These are phyloP conservation scores for Trametes coccinea DNA, from an alignment of 768 basidiomycete genomes.

Conservation along the genomic window DNA sequence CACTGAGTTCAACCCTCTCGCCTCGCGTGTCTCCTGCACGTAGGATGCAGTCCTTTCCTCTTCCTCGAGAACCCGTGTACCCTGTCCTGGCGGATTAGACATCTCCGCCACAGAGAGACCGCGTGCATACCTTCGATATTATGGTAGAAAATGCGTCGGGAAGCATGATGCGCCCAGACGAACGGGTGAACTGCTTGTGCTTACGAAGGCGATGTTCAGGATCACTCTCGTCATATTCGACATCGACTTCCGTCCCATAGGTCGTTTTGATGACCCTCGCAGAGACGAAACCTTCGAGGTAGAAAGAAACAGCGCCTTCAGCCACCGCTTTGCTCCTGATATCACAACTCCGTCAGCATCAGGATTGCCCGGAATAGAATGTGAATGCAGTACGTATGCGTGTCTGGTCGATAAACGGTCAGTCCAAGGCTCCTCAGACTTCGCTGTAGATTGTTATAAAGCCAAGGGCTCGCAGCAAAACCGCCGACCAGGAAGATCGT, in stretches of 20 bases:
- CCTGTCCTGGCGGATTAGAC: background rate
- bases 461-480: constrained; percentile 80
- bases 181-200: constrained; percentile 35
- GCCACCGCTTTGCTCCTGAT: constrained; percentile 53
- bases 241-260: constrained; percentile 46
- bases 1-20: constrained; percentile 10
- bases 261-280: constrained; percentile 49
- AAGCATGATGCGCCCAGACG: constrained; percentile 25
- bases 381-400: constrained; percentile 57
- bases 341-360: constrained; percentile 10
- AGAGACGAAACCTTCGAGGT: constrained; percentile 49
- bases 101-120: background rate
- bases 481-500: constrained; percentile 81
- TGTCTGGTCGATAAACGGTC: constrained; percentile 70
- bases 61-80: constrained; percentile 4
- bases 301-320: constrained; percentile 47
- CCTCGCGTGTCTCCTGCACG: background rate
- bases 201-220: constrained; percentile 43
- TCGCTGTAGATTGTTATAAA: constrained; percentile 70
- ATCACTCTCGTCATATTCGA: constrained; percentile 37
- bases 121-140: constrained; percentile 13
- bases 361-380: background rate
- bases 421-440: constrained; percentile 54
- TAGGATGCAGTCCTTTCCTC: constrained; percentile 1
- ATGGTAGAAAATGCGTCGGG: constrained; percentile 15